Evolutionary conservation across 148 eudicot genomes (phyloP).

Genomic region (Persicaria tinctoria): DNA sequence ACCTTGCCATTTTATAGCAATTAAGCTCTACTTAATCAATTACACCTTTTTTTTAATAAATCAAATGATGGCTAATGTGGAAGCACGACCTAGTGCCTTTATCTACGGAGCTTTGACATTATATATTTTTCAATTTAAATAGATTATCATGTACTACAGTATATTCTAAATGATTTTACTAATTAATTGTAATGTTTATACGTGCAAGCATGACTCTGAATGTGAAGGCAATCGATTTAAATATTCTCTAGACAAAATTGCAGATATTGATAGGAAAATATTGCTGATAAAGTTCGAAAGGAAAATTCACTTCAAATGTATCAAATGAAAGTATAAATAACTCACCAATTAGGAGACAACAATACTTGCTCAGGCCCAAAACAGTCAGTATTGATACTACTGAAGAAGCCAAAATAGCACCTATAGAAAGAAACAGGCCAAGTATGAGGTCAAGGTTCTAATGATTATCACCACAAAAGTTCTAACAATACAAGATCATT

Average conservation of each 20-base stretch:
- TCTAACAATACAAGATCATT: neutral
- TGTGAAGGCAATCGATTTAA: too few species aligned
- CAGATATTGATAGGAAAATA: neutral
- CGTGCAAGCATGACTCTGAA: too few species aligned
- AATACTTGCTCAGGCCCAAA: slow-evolving; percentile 65
- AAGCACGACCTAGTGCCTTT: too few species aligned
- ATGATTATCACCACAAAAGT: slow-evolving; percentile 5
- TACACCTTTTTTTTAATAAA: too few species aligned
- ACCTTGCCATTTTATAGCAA: too few species aligned
- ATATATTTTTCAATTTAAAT: too few species aligned
- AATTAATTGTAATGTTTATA: too few species aligned
- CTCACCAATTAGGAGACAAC: slow-evolving; percentile 68
- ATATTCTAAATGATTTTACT: too few species aligned
- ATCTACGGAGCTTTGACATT: too few species aligned
- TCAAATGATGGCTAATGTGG: too few species aligned
- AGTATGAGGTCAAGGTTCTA: neutral
- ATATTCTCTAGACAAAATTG: neutral
- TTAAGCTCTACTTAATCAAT: too few species aligned
- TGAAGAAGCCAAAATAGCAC: slow-evolving; percentile 79
- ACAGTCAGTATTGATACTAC: slow-evolving; percentile 35
- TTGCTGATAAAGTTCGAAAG: neutral
- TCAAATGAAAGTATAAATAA: neutral
- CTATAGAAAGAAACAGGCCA: slow-evolving; percentile 25
- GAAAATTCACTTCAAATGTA: neutral
- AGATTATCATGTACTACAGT: too few species aligned